Evolutionary conservation across 805 yeast genomes (phyloP).

Genomic region (Schizosaccharomyces cryophilus): DNA sequence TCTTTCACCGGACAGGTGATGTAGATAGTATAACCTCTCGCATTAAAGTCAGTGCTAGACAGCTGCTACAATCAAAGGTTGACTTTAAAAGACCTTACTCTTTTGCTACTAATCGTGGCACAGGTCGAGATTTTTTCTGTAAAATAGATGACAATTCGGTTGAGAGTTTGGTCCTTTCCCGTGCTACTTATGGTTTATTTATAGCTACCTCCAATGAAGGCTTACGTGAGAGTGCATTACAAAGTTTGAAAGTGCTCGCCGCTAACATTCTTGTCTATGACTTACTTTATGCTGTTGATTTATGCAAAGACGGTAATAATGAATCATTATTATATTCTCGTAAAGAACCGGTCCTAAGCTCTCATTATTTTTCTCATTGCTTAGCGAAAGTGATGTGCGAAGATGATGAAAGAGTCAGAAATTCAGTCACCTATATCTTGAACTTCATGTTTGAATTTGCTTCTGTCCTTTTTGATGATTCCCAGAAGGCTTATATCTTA

Average conservation of each 20-base stretch:
- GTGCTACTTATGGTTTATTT: background rate
- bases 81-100: background rate
- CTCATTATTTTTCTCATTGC: background rate
- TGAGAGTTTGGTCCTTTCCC: background rate
- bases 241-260: background rate
- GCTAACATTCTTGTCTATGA: background rate
- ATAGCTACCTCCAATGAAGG: background rate
- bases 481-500: background rate
- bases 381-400: background rate
- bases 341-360: background rate
- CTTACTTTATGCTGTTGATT: background rate
- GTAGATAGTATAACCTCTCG: background rate
- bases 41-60: background rate
- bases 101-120: background rate
- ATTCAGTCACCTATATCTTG: background rate
- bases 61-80: background rate
- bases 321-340: background rate
- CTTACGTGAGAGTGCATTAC: background rate
- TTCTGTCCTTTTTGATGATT: background rate
- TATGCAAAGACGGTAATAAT: background rate
- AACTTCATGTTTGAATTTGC: background rate
- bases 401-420: background rate
- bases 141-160: background rate
- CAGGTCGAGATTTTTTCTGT: background rate
- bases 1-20: background rate